A percentile compares a stretch with the other conserved stretches of the same genome.
Evolutionary conservation across 805 yeast species (phyloP).

Genomic region (Metschnikowia chrysomelidarum): DNA sequence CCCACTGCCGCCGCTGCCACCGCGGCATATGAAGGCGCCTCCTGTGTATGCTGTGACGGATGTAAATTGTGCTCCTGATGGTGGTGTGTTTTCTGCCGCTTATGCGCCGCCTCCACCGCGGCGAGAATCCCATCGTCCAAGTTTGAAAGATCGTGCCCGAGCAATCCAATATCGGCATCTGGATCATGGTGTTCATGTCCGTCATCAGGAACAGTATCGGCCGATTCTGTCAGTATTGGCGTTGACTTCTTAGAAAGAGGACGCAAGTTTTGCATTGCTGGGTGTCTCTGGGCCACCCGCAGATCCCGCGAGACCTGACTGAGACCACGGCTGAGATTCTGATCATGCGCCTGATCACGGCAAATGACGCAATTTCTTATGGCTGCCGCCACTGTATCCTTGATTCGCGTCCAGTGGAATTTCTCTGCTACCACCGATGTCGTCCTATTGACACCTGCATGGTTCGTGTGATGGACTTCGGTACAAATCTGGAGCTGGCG

Average conservation of each 20-base stretch:
- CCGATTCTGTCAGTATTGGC: too few relatives aligned
- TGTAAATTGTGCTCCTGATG: slow-evolving; percentile 1
- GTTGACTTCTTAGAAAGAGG: too few relatives aligned
- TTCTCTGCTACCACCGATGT: slow-evolving; percentile 73
- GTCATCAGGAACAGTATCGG: too few relatives aligned
- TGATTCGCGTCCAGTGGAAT: slow-evolving; percentile 90
- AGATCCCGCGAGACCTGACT: too few relatives aligned
- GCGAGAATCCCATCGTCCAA: slow-evolving; percentile 51
- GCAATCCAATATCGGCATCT: slow-evolving; percentile 12
- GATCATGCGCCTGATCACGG: slow-evolving; percentile 47
- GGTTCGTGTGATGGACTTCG: slow-evolving; percentile 65
- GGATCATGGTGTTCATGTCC: not conserved
- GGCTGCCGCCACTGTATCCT: slow-evolving; percentile 80
- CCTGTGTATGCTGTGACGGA: slow-evolving; percentile 7
- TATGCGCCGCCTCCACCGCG: slow-evolving; percentile 58
- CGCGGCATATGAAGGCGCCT: slow-evolving; percentile 28
- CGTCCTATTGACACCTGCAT: slow-evolving; percentile 87
- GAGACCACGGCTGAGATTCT: too few relatives aligned
- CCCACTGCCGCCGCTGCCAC: slow-evolving; percentile 34
- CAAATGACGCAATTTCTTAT: slow-evolving; percentile 77
- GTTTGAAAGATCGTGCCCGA: slow-evolving; percentile 41
- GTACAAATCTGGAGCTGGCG: slow-evolving; percentile 74
- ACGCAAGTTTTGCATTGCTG: too few relatives aligned
- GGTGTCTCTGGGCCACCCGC: too few relatives aligned
- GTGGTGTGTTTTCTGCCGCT: slow-evolving; percentile 27